Percentiles rank a stretch among this genome's conserved stretches.
Conservation (phyloP, 331 rosid species). For the Prunus yedoensis region DNA sequence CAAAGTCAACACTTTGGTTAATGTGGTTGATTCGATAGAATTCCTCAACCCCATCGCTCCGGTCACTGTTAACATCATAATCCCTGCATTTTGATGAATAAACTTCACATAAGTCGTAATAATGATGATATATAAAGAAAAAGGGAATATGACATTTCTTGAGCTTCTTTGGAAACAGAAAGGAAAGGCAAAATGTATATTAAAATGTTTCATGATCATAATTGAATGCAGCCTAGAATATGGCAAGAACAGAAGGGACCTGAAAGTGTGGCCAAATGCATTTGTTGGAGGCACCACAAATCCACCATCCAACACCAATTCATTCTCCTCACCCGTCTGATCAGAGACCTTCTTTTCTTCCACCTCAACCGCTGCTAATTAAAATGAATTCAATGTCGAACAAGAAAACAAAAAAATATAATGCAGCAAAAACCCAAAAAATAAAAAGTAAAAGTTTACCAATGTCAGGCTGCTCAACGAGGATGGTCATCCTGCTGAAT, state of each 20-base stretch:
- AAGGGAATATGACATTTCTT: too few species aligned
- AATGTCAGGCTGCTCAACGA: conserved; percentile 34
- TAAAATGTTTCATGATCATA: neutral
- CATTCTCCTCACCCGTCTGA: conserved; percentile 32
- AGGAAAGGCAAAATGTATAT: neutral
- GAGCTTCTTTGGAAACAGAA: neutral
- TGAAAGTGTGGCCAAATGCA: conserved; percentile 69
- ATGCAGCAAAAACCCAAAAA: neutral
- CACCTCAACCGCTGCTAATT: conserved; percentile 24
- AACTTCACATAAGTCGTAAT: neutral
- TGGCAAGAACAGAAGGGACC: conserved; percentile 28
- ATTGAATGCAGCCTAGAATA: neutral
- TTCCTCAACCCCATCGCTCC: conserved; percentile 56
- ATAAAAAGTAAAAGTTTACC: conserved; percentile 28
- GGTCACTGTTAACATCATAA: conserved; percentile 50
- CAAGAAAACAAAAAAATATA: too few species aligned
- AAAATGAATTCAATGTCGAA: neutral
- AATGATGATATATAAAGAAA: neutral
- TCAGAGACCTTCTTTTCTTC: conserved; percentile 31
- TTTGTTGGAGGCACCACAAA: conserved; percentile 54
- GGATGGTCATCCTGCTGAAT: conserved; percentile 56
- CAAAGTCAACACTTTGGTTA: conserved; percentile 61
- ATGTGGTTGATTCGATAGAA: conserved; percentile 65
- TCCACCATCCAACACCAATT: conserved; percentile 50
- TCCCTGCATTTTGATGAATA: conserved; percentile 27